These are phyloP conservation scores for Cladophialophora immunda DNA, from an alignment of 2,329 filamentous ascomycete genomes.

Conservation along the genomic window DNA sequence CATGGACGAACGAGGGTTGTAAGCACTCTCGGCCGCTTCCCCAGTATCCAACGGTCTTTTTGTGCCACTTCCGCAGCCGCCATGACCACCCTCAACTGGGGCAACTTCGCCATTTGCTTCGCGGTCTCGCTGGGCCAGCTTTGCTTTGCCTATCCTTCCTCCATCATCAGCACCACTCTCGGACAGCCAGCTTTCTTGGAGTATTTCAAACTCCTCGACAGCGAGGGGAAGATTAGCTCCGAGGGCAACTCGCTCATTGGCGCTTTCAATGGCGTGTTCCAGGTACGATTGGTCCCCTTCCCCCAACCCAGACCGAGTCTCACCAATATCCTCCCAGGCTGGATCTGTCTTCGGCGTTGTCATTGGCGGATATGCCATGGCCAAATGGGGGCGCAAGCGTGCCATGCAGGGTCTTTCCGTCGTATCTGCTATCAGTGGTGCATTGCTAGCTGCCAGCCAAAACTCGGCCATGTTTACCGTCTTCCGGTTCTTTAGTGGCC, in stretches of 20 bases:
- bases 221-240: too few relatives aligned
- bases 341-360: constrained; percentile 3
- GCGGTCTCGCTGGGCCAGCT: neutral
- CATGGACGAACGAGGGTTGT: too few relatives aligned
- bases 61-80: too few relatives aligned
- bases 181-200: constrained; percentile 55
- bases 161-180: constrained; percentile 29
- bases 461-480: constrained; percentile 20
- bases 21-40: too few relatives aligned
- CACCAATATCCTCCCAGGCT: neutral
- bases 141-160: constrained; percentile 15
- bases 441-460: neutral
- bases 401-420: neutral
- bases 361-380: neutral
- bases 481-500: constrained; percentile 41
- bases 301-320: too few relatives aligned
- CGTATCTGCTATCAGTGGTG: neutral
- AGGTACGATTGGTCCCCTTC: neutral
- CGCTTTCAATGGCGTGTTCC: constrained; percentile 5
- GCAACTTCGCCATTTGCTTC: too few relatives aligned
- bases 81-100: too few relatives aligned
- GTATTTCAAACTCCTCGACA: constrained; percentile 25
- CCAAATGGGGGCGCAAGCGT: constrained; percentile 43
- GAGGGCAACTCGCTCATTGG: neutral
- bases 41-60: too few relatives aligned